phyloP scores from a whole-genome alignment of 2,329 filamentous ascomycete species.

The Colletotrichum sublineola region DNA sequence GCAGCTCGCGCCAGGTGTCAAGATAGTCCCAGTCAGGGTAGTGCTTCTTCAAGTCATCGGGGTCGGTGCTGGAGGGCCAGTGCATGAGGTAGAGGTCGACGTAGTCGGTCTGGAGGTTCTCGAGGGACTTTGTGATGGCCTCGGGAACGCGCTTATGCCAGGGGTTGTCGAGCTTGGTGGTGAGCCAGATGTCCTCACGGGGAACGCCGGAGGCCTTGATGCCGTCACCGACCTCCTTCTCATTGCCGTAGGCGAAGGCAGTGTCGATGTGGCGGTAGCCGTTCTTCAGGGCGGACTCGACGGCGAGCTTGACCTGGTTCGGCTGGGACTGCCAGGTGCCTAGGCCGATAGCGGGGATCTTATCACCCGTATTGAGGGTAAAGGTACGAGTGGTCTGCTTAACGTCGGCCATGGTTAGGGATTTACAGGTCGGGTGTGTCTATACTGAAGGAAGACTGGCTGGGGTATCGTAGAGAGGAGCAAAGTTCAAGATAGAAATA shows the following conservation, averaged over 20 bases:
- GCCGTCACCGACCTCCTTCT: conserved; percentile 75
- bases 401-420: conserved; percentile 31
- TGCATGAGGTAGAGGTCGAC: conserved; percentile 80
- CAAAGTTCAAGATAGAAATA: neutral
- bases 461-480: conserved; percentile 17
- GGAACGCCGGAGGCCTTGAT: conserved; percentile 74
- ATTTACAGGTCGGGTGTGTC: neutral
- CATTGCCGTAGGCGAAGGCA: conserved; percentile 83
- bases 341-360: conserved; percentile 82
- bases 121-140: conserved; percentile 71
- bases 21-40: conserved; percentile 84
- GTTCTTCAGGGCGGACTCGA: conserved; percentile 74
- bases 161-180: conserved; percentile 86
- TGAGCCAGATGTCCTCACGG: conserved; percentile 77
- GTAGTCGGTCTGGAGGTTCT: conserved; percentile 73
- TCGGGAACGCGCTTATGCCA: conserved; percentile 79
- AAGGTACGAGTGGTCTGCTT: conserved; percentile 62
- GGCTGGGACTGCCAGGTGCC: conserved; percentile 84
- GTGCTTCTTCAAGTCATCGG: conserved; percentile 74
- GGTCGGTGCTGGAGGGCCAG: conserved; percentile 76
- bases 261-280: conserved; percentile 85
- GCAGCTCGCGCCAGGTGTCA: conserved; percentile 81
- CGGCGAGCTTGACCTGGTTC: conserved; percentile 77
- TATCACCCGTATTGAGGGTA: conserved; percentile 80
- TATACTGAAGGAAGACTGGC: neutral